Conservation (phyloP, 352 stramenopile genomes). For the Nannochloropsis limnetica region DNA sequence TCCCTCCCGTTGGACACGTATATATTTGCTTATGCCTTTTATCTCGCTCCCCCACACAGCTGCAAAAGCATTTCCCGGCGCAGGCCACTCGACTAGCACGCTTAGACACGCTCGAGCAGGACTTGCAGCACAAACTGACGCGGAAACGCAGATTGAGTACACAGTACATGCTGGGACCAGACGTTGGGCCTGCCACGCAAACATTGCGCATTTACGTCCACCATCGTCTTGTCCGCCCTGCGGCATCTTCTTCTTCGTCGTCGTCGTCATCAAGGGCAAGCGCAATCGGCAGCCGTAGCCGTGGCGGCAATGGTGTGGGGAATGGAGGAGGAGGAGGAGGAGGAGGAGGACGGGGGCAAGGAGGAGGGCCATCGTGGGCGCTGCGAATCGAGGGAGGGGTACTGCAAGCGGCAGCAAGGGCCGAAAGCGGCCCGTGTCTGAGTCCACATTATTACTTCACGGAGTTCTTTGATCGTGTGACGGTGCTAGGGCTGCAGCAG, state of each 20-base stretch:
- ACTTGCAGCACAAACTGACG: not conserved
- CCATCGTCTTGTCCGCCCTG: not conserved
- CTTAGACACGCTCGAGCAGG: not conserved
- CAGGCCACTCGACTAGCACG: not conserved
- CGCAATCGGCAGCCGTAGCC: not conserved
- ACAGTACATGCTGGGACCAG: not conserved
- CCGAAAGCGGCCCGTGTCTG: not conserved
- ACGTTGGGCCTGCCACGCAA: not conserved
- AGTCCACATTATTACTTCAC: not conserved
- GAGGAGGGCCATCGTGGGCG: not conserved
- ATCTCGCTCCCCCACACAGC: not conserved
- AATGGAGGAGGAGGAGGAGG: not conserved
- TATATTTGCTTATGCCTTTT: too few relatives aligned
- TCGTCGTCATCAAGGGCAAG: not conserved
- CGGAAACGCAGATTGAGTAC: slow-evolving; percentile 10
- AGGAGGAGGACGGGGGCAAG: not conserved
- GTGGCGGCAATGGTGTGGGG: not conserved
- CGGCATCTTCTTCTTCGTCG: not conserved
- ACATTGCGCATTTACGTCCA: not conserved
- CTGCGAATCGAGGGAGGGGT: not conserved
- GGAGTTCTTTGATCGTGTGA: slow-evolving; percentile 7
- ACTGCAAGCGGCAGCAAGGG: not conserved
- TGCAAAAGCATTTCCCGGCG: not conserved
- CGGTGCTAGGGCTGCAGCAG: not conserved
- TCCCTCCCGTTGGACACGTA: not conserved